phyloP scores from a whole-genome alignment of 306 rosid genomes.

The Begonia fuchsioides region DNA sequence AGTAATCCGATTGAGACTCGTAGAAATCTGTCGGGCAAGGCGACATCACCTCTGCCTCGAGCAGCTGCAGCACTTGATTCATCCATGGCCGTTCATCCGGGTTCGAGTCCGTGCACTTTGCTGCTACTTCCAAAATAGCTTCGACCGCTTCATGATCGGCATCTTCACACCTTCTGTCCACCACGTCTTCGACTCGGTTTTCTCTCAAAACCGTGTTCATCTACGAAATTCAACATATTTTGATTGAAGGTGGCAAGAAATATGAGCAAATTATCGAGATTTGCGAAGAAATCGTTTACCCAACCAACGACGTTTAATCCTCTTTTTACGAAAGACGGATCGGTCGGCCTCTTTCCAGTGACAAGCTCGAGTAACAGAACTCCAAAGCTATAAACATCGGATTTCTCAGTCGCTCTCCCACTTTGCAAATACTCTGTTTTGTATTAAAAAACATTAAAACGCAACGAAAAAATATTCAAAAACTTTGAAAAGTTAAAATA shows the following conservation, averaged over 20 bases:
- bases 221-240: constrained; percentile 18
- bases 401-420: constrained; percentile 89
- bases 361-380: constrained; percentile 90
- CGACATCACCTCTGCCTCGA: constrained; percentile 80
- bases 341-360: constrained; percentile 97
- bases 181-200: constrained; percentile 53
- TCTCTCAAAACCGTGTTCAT: constrained; percentile 61
- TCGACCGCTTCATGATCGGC: constrained; percentile 60
- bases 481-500: neutral
- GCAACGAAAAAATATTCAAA: neutral
- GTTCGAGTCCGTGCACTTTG: constrained; percentile 70
- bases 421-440: constrained; percentile 76
- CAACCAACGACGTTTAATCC: constrained; percentile 95
- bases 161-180: constrained; percentile 57
- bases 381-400: constrained; percentile 94
- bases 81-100: constrained; percentile 79
- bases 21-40: constrained; percentile 71
- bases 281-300: constrained; percentile 51
- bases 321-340: constrained; percentile 64
- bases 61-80: constrained; percentile 69
- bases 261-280: neutral
- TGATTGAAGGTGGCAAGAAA: neutral
- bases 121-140: constrained; percentile 65
- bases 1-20: constrained; percentile 76
- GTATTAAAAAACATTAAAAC: neutral